These are phyloP conservation scores for Claviceps sp. DNA, from an alignment of 2,329 filamentous ascomycete species.

Conservation along the genomic window DNA sequence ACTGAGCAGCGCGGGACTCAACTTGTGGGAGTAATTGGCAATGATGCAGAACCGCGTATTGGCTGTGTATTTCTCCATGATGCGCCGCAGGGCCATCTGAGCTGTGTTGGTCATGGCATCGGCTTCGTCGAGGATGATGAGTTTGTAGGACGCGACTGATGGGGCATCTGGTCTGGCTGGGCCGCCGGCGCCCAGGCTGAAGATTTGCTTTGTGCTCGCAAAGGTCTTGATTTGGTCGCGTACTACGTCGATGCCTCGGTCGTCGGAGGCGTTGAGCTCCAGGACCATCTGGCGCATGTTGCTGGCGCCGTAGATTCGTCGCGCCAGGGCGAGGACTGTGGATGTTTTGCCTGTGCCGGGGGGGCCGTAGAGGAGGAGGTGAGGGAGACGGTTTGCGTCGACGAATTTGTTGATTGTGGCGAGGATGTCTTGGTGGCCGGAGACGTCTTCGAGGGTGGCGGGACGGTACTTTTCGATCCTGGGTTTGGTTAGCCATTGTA, in stretches of 20 bases:
- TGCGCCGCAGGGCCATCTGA: constrained; percentile 90
- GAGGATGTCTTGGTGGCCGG: constrained; percentile 92
- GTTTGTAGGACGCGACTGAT: constrained; percentile 50
- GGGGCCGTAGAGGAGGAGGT: constrained; percentile 91
- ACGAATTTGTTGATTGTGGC: constrained; percentile 97
- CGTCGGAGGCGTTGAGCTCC: constrained; percentile 93
- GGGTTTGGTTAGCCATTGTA: neutral
- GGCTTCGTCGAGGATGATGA: constrained; percentile 97
- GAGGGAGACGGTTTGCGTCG: constrained; percentile 83
- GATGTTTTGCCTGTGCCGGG: constrained; percentile 97
- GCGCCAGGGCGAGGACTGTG: constrained; percentile 82
- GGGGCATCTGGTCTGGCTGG: neutral
- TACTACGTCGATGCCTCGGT: constrained; percentile 94
- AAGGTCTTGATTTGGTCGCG: constrained; percentile 99
- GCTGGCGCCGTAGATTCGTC: constrained; percentile 79
- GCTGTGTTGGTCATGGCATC: constrained; percentile 99
- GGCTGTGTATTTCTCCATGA: constrained; percentile 98
- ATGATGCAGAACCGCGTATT: constrained; percentile 98
- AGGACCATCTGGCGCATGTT: constrained; percentile 98
- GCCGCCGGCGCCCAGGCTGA: constrained; percentile 53
- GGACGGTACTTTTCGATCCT: constrained; percentile 98
- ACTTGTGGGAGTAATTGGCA: constrained; percentile 96
- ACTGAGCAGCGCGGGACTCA: constrained; percentile 83
- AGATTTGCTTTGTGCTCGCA: constrained; percentile 95
- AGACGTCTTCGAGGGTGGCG: constrained; percentile 78